Conservation (phyloP, 2,329 filamentous ascomycete genomes). For the Claviceps sorghi region DNA sequence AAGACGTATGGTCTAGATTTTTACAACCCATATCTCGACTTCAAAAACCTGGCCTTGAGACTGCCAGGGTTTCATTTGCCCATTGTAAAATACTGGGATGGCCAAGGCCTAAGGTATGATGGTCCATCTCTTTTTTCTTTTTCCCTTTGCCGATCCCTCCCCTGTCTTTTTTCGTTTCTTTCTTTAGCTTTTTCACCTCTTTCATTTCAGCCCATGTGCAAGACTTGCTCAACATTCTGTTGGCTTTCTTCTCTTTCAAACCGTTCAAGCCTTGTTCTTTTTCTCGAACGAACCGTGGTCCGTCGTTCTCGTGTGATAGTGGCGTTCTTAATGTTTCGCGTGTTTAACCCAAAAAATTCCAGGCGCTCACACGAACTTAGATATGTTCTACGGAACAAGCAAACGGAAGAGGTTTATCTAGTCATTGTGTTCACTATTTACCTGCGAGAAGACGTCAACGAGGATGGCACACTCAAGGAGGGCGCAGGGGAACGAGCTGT, state of each 20-base stretch:
- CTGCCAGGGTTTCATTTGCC: conserved; percentile 60
- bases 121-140: neutral
- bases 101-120: conserved; percentile 57
- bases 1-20: conserved; percentile 49
- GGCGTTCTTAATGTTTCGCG: neutral
- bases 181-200: too few species aligned
- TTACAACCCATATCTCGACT: conserved; percentile 86
- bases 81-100: conserved; percentile 69
- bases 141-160: neutral
- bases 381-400: conserved; percentile 77
- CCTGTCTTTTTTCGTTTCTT: neutral
- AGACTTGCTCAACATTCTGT: neutral
- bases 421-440: conserved; percentile 70
- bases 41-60: conserved; percentile 54
- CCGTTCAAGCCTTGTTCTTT: neutral
- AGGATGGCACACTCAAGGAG: conserved; percentile 39
- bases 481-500: conserved; percentile 18
- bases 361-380: conserved; percentile 71
- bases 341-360: conserved; percentile 12
- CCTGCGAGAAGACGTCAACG: conserved; percentile 49
- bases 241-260: neutral
- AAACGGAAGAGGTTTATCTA: conserved; percentile 60
- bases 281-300: neutral
- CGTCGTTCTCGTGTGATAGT: conserved; percentile 1
- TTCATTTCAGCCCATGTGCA: conserved; percentile 1